Evolutionary conservation across 306 rosid species (phyloP).

Genomic region (Cucurbita ficifolia): DNA sequence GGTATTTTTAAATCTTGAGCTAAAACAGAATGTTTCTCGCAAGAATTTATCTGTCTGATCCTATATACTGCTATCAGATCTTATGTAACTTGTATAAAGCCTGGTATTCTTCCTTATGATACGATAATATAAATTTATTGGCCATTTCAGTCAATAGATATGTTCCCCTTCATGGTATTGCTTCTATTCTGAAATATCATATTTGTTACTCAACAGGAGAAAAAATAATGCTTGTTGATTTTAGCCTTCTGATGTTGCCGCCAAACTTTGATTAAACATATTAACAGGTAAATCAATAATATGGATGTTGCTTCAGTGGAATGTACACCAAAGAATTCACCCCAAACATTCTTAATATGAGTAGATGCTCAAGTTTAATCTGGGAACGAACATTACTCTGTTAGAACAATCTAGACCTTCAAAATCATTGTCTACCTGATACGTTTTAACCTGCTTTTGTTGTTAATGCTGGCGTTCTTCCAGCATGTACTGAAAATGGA

Average conservation of each 20-base stretch:
- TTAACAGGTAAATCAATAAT: conserved; percentile 63
- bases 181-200: neutral
- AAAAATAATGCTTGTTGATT: neutral
- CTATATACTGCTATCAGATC: neutral
- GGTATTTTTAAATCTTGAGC: neutral
- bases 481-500: neutral
- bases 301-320: conserved; percentile 94
- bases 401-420: neutral
- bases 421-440: neutral
- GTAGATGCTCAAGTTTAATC: neutral
- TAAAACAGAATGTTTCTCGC: neutral
- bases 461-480: neutral
- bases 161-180: neutral
- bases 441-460: neutral
- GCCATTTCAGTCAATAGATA: neutral
- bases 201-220: neutral
- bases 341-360: conserved; percentile 21
- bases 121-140: neutral
- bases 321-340: conserved; percentile 30
- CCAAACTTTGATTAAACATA: neutral
- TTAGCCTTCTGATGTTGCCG: neutral
- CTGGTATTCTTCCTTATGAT: neutral
- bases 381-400: neutral
- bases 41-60: neutral
- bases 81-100: neutral